Conservation (phyloP, 1,139 yeast species). For the Yamadazyma triangularis region DNA sequence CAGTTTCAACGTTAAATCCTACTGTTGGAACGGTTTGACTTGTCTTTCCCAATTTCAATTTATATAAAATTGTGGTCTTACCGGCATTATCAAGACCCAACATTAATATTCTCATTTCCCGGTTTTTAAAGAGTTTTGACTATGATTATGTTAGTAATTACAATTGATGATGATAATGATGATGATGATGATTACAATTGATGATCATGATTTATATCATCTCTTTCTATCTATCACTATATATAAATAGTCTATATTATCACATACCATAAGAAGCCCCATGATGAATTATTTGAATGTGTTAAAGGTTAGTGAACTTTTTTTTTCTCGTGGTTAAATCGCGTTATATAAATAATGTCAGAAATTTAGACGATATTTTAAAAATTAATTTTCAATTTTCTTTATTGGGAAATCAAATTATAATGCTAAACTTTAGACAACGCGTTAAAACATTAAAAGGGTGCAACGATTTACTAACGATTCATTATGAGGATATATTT, state of each 20-base stretch:
- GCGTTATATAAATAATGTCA: not conserved
- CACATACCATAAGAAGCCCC: conserved; percentile 12
- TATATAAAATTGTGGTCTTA: conserved; percentile 74
- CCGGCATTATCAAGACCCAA: conserved; percentile 92
- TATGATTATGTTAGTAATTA: conserved; percentile 5
- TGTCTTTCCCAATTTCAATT: conserved; percentile 68
- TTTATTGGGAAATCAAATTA: conserved; percentile 5
- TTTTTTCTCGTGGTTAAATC: not conserved
- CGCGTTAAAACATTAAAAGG: too few relatives aligned
- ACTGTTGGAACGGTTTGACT: conserved; percentile 89
- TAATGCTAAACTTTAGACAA: conserved; percentile 2
- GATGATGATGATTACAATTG: not conserved
- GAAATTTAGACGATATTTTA: conserved; percentile 6
- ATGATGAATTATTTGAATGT: conserved; percentile 4
- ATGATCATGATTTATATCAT: too few relatives aligned
- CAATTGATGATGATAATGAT: conserved; percentile 1
- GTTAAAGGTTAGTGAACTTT: not conserved
- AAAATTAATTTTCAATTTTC: conserved; percentile 1
- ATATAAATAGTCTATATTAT: too few relatives aligned
- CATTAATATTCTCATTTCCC: conserved; percentile 74
- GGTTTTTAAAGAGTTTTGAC: conserved; percentile 57
- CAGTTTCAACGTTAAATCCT: conserved; percentile 92
- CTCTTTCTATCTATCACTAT: too few relatives aligned
- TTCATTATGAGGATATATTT: too few relatives aligned
- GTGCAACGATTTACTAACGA: too few relatives aligned